Evolutionary conservation across 2,329 filamentous ascomycete species (phyloP).

Genomic region (Monilinia fructicola): DNA sequence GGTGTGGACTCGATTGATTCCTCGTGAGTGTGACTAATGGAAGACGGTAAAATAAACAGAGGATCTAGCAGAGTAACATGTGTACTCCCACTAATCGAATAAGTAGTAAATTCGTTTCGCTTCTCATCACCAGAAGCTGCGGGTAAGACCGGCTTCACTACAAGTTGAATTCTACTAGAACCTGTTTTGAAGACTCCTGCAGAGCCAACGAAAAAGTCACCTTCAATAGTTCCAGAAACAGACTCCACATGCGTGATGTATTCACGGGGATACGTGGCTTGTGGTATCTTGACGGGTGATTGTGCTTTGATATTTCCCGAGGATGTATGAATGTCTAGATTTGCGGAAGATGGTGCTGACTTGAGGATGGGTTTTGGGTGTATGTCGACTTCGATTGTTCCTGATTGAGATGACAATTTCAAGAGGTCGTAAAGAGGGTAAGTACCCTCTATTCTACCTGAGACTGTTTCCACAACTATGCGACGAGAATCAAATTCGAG

Average conservation of each 20-base stretch:
- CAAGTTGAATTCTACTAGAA: slow-evolving; percentile 31
- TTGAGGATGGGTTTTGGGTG: slow-evolving; percentile 30
- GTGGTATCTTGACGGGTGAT: slow-evolving; percentile 24
- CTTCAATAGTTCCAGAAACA: slow-evolving; percentile 32
- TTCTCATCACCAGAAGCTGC: slow-evolving; percentile 6
- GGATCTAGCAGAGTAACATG: slow-evolving; percentile 33
- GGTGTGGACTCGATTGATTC: neutral
- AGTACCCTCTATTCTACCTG: slow-evolving; percentile 35
- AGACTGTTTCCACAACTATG: slow-evolving; percentile 35
- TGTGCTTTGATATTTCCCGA: slow-evolving; percentile 34
- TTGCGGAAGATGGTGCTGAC: slow-evolving; percentile 34
- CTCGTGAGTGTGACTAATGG: neutral
- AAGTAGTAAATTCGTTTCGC: slow-evolving; percentile 31
- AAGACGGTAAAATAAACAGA: neutral
- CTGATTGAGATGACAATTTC: slow-evolving; percentile 32
- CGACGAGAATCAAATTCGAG: slow-evolving; percentile 29
- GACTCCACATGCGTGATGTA: slow-evolving; percentile 37
- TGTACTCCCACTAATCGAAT: slow-evolving; percentile 33
- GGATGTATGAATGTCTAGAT: slow-evolving; percentile 32
- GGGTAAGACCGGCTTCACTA: slow-evolving; percentile 33
- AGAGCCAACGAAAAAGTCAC: slow-evolving; percentile 36
- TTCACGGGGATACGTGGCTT: slow-evolving; percentile 33
- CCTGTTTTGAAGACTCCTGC: slow-evolving; percentile 29
- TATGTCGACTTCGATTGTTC: slow-evolving; percentile 30
- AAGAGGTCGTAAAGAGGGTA: slow-evolving; percentile 39